Percentiles rank a stretch among this genome's conserved stretches.
Evolutionary conservation across 2,329 filamentous ascomycete genomes (phyloP).

Genomic region (Periconia macrospinosa): DNA sequence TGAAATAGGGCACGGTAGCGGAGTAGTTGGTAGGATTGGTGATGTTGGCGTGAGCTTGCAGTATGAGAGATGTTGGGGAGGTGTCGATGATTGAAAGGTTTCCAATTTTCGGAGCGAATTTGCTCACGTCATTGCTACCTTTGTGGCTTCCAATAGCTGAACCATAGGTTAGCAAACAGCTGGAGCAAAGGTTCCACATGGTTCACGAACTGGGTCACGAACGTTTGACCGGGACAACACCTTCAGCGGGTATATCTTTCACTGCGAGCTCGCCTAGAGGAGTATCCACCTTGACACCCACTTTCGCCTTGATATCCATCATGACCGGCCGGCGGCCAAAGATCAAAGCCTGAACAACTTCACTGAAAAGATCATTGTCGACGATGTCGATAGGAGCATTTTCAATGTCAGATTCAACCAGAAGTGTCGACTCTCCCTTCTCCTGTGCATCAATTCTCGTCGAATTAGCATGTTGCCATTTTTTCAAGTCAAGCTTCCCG

Average conservation of each 20-base stretch:
- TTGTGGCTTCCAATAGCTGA: slow-evolving; percentile 45
- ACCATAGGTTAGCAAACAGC: slow-evolving; percentile 35
- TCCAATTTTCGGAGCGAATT: slow-evolving; percentile 66
- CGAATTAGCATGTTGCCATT: slow-evolving; percentile 86
- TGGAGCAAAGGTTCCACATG: slow-evolving; percentile 14
- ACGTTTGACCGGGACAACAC: slow-evolving; percentile 90
- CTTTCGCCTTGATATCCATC: slow-evolving; percentile 74
- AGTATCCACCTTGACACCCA: slow-evolving; percentile 82
- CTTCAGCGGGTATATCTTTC: slow-evolving; percentile 80
- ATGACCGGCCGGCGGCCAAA: slow-evolving; percentile 72
- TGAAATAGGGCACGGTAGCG: slow-evolving; percentile 77
- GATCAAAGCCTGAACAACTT: slow-evolving; percentile 78
- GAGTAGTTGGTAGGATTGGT: slow-evolving; percentile 91
- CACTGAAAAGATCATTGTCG: slow-evolving; percentile 74
- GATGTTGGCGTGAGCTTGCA: slow-evolving; percentile 75
- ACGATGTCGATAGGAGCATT: slow-evolving; percentile 83
- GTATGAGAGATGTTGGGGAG: slow-evolving; percentile 67
- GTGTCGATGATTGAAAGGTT: slow-evolving; percentile 75
- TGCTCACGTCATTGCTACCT: slow-evolving; percentile 47
- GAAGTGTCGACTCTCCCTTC: slow-evolving; percentile 63
- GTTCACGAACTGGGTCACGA: slow-evolving; percentile 64
- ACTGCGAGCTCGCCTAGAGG: slow-evolving; percentile 79
- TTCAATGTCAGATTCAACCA: slow-evolving; percentile 74
- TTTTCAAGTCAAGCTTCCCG: slow-evolving; percentile 73
- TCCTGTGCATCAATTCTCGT: slow-evolving; percentile 64